Evolutionary conservation across 1,284 basidiomycete species (phyloP), one percentile per base, ranked within the genome.

Genomic region (Sporisorium exsertum): DNA sequence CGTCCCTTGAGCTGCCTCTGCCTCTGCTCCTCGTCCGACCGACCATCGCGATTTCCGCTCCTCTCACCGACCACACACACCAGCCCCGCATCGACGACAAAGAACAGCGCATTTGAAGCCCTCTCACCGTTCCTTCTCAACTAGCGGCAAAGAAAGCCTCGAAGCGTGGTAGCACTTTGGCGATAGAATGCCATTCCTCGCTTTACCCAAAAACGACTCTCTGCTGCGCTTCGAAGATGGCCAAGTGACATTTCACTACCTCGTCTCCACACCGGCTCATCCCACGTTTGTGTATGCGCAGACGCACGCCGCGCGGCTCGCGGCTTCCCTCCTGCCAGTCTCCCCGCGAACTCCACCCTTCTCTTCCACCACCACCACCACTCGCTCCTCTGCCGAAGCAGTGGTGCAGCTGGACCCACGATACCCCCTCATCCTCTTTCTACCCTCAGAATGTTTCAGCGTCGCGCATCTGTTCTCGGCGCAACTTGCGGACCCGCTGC

Each of bases 131-230:
- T 32, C 29, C 10, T 32, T 10, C 10, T 32, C 5, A 32, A 32
- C 29, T 10, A 5, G 5, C 29, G 10, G 29, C 5, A 5, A 32
- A 32, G 5, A 5, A 32, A 5, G 29, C 29, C 29, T 32, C 29
- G 29, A 32, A n/a, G n/a, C n/a, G n/a, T n/a, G n/a, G n/a, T n/a
- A n/a, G n/a, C n/a, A n/a, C n/a, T n/a, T n/a, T n/a, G n/a, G n/a
- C n/a, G n/a, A n/a, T n/a, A n/a, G n/a, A 16, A 68, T 69, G 66
- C 66, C 66, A 10, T 69, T 63, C 47, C 60, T 63, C n/a, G 1
- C 60, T 0, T 60, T 69, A 7, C 67, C 67, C 5, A 8, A 15
- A 7, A 49, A 70, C 42, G 42, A 49, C 0, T 18, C 35, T 15
- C 32, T 56, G 9, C 52, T 64, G 1, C 56, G 61, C 16, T 69